phyloP scores from a whole-genome alignment of 352 stramenopile genomes.

The Phytophthora pistaciae region DNA sequence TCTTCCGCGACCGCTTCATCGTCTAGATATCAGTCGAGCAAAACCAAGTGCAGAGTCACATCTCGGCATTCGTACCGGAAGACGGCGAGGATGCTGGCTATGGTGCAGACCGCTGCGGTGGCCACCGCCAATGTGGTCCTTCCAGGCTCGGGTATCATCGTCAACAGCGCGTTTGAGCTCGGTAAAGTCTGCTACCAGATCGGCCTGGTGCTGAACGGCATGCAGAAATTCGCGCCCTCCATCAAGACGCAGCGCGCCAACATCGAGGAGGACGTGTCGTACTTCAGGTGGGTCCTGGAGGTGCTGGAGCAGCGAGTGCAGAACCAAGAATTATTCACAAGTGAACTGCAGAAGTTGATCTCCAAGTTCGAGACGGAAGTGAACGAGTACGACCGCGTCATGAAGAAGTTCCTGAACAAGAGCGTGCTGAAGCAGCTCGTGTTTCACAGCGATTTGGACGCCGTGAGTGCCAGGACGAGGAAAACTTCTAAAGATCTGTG shows the following conservation, averaged over 20 bases:
- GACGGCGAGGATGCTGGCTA: no score
- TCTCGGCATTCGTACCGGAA: no score
- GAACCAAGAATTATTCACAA: not conserved
- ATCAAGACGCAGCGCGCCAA: not conserved
- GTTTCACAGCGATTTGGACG: not conserved
- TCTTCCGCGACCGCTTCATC: no score
- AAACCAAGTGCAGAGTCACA: no score
- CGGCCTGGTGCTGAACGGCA: not conserved
- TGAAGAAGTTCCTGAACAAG: not conserved
- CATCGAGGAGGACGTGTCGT: not conserved
- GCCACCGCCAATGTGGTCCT: not conserved
- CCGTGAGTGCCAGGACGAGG: not conserved
- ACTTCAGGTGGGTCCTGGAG: not conserved
- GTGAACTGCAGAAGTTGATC: not conserved
- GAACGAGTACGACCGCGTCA: not conserved
- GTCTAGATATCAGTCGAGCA: no score
- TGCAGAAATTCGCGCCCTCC: not conserved
- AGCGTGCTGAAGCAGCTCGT: not conserved
- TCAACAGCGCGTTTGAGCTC: conserved; percentile 3
- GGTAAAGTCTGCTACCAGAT: not conserved
- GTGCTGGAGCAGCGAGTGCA: not conserved
- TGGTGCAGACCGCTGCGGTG: not conserved
- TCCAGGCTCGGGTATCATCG: not conserved
- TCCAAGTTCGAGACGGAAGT: not conserved
- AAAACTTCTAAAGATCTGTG: not conserved